Evolutionary conservation across 139 green algal genomes (phyloP), one percentile per base, ranked within the genome.

Genomic region (Ettlia oleoabundans): DNA sequence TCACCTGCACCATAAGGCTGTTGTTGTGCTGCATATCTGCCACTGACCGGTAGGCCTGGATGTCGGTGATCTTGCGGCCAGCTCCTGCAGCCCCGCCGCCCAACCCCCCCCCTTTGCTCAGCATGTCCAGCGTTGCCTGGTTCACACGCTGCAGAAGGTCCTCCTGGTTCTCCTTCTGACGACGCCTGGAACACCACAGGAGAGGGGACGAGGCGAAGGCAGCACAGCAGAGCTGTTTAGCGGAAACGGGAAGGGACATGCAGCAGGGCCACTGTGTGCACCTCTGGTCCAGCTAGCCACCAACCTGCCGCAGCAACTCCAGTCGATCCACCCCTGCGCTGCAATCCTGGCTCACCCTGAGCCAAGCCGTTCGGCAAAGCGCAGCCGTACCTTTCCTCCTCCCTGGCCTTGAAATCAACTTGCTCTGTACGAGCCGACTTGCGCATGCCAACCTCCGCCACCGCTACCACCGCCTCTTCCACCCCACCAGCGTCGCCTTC

Each of bases 81-180:
- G 62, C 64, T 43, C 65, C 40, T 24, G 30, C 74, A 10, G 51
- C 65, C n/a, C 47, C 43, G 41, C 47, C 43, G 0, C 42, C 78
- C 10, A 7, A 26, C 26, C 38, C 26, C 33, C 71, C 78, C 38
- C 67, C 72, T 52, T 85, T 84, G 53, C n/a, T 84, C 40, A 83
- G 76, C 74, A 78, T 84, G 28, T 88, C 68, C 1, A 97, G 81
- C 2, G 95, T 98, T 43, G 95, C 91, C 83, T 96, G 89, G 83
- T 98, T 98, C 77, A 96, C 94, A 18, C 87, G 87, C 62, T 90
- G 85, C 58, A 96, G 76, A 52, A 98, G 87, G 47, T 93, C 92
- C 64, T 96, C 93, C 89, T 98, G 95, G 82, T 93, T 92, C 89
- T 90, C 83, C 71, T 92, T 86, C 58, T 87, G 80, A 5, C 92